Base-by-base conservation (phyloP, 2,329 filamentous ascomycete species). In the Botrytis paeoniae region DNA sequence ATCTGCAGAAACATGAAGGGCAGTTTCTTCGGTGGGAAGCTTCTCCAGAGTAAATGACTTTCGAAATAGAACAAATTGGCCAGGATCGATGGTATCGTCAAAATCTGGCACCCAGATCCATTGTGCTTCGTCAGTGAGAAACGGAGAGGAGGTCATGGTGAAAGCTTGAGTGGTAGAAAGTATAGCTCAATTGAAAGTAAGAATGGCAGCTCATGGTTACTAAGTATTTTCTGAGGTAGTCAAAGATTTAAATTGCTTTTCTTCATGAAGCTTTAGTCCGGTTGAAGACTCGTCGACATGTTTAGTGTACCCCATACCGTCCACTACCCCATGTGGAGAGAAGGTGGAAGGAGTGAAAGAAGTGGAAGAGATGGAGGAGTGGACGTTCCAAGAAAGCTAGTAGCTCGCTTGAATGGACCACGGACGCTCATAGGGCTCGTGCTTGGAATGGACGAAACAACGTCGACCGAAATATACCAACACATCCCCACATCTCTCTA, bases 1-100 rank as follows among this genome's bases (percentile, higher is more conserved):
- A 54, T 68, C 64, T 1, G 64, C 64, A n/a, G 45, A 68, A 10
- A 68, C 45, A 39, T 57, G 45, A 51, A 68, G 64, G 25, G 41
- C 18, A 7, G 32, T 68, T 37, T 51, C 54, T 32, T 32, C 29
- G 2, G 25, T 59, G 3, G 54, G 54, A 29, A 59, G 54, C 29
- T 32, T 59, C 29, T 20, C 54, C 32, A 54, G 4, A 69, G 25
- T 51, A 12, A n/a, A 51, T 16, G 48, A 14, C 48, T 51, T 51
- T 51, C 48, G 48, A 14, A 51, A 51, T 51, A 51, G 48, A 51
- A 51, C 25, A 16, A 51, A 51, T 14, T 51, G 48, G 12, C 48
- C 48, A 51, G 25, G 48, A n/a, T 51, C 48, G 12, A n/a, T n/a
- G 10, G 48, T 51, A n/a, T 51, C 48, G 4, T 51, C 48, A 25